Evolutionary conservation across 805 yeast species (phyloP), one percentile per base, ranked within the genome.

Genomic region (Komagataella kurtzmanii): DNA sequence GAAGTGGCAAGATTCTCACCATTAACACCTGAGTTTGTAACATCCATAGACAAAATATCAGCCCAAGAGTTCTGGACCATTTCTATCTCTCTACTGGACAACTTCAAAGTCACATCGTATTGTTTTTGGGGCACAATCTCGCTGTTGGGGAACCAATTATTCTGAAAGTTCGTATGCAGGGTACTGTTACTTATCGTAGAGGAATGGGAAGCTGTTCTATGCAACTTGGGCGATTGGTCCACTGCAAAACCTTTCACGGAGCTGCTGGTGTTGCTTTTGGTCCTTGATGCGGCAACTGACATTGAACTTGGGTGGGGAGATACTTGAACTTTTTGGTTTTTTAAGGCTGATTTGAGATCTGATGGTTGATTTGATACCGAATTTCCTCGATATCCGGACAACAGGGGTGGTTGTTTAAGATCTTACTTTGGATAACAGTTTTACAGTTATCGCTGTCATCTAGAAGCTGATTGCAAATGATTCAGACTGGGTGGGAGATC

Each of bases 21-120:
- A 5, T 43, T 45, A 3, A 47, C 30, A 2, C 24, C 30, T 1
- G 49, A 17, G 12, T 46, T 17, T 7, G 54, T 17, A n/a, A 55
- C 50, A 2, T 56, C 50, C n/a, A 55, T 52, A 17, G 59, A 46
- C 10, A 65, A 60, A 17, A 72, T 71, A 49, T 66, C 64, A 51
- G 65, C 65, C 80, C 81, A 77, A 4, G 79, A 74, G 54, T 65
- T 69, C 50, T 76, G 60, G 40, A 77, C 61, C 21, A 71, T 59
- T 7, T 72, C 76, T 44, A 75, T 75, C 54, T 77, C 80, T 47
- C 55, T 58, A 21, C 60, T 57, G 49, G 55, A 59, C 47, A 71
- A 55, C 19, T 56, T 56, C 7, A 66, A 55, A 0, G 59, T 30
- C 2, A 66, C 57, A 44, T 58, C 59, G 17, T 51, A 52, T 3